Base-by-base conservation (phyloP, 495 filamentous ascomycete species). In the Tuber melanosporum region DNA sequence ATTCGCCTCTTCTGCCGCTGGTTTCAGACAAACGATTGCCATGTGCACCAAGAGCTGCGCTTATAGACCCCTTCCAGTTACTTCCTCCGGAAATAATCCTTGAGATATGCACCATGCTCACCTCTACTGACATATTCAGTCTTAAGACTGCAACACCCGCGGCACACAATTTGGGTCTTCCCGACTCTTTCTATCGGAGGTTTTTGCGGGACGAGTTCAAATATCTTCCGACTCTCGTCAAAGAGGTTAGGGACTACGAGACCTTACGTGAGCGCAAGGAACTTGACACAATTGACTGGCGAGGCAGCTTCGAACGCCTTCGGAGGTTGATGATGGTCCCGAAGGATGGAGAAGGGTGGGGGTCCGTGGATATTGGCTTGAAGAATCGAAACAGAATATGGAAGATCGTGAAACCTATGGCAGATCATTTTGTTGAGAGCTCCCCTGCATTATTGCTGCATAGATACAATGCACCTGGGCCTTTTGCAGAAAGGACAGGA, bases 351-450 rank as follows among this genome's bases (percentile, higher is more conserved):
- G 70, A 77, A 32, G 82, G 78, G 45, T 83, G 82, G 82, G 77
- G 78, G 32, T 62, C 75, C 9, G 78, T 83, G 9, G 82, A 83
- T 74, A 83, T 83, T 46, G 26, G 82, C 43, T 74, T 84, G 36
- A 84, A 84, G 74, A 84, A 84, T 74, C 76, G 83, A 45, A 77
- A 79, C 45, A 74, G 83, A 22, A 84, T 84, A 66, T 84, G 83
- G 83, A 84, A 84, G 66, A 84, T 84, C 46, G 80, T 84, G 20
- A 81, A 84, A 47, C 83, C 83, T 10, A 84, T 84, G 79, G 83
- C 83, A 1, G 83, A 84, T 39, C 79, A 83, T 69, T 36, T 84
- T 19, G 83, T 84, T 20, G 83, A 84, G 71, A 79, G 78, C 19
- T 84, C 80, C 15, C 70, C 46, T 15, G 45, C 14, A n/a, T 57